Percentiles rank a stretch among this genome's conserved stretches.
These are phyloP conservation scores for Senecio squalidus DNA, from an alignment of 140 eudicot species.

Conservation along the genomic window DNA sequence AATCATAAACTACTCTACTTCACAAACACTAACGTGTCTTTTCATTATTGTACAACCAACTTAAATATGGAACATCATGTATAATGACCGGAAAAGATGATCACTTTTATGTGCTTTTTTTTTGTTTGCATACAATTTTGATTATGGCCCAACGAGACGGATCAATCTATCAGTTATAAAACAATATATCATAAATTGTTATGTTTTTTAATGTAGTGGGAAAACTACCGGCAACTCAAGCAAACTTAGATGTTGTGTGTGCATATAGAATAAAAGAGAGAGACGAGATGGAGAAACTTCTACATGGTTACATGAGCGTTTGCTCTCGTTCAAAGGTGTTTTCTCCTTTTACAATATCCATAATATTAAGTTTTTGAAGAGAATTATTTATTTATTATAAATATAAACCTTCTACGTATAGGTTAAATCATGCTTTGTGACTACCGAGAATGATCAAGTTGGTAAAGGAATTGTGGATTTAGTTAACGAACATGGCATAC, in stretches of 20 bases:
- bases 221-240: constrained; percentile 70
- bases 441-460: constrained; percentile 54
- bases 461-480: constrained; percentile 61
- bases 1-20: background rate
- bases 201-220: constrained; percentile 63
- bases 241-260: constrained; percentile 56
- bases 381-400: background rate
- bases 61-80: background rate
- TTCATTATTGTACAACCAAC: background rate
- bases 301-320: constrained; percentile 40
- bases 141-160: background rate
- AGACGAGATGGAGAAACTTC: constrained; percentile 46
- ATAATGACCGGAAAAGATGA: background rate
- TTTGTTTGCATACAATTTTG: background rate
- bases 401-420: constrained; percentile 17
- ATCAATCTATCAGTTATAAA: background rate
- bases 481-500: constrained; percentile 39
- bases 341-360: background rate
- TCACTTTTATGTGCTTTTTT: background rate
- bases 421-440: constrained; percentile 53
- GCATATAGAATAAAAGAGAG: constrained; percentile 64
- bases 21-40: constrained; percentile 1
- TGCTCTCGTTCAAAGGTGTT: constrained; percentile 59
- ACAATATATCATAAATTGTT: background rate
- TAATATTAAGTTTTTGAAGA: background rate